These are phyloP conservation scores for Murraya koenigii DNA, from an alignment of 345 rosid genomes.

Conservation along the genomic window DNA sequence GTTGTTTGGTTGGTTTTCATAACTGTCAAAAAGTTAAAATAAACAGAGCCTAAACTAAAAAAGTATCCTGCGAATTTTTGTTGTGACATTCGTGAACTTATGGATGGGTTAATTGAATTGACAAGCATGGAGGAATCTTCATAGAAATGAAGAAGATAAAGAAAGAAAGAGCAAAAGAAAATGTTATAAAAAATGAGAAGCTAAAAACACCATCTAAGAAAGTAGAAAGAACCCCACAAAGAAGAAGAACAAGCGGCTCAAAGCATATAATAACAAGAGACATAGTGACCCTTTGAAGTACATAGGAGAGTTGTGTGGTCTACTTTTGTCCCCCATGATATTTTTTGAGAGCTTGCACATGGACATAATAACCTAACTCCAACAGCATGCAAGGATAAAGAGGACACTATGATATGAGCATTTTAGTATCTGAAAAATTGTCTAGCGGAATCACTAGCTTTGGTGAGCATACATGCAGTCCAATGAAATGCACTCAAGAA, in stretches of 20 bases:
- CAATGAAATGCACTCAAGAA: neutral
- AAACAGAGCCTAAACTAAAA: too few species aligned
- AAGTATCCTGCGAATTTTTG: too few species aligned
- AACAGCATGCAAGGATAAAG: neutral
- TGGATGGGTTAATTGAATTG: neutral
- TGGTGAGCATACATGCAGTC: neutral
- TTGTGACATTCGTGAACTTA: neutral
- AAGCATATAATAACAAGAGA: constrained; percentile 25
- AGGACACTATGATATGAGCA: neutral
- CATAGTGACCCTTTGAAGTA: constrained; percentile 27
- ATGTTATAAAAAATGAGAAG: neutral
- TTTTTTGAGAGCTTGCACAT: constrained; percentile 19
- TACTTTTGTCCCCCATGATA: constrained; percentile 35
- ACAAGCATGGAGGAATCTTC: neutral
- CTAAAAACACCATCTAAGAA: constrained; percentile 1
- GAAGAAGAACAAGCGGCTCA: constrained; percentile 13
- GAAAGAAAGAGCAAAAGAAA: neutral
- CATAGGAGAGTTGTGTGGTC: constrained; percentile 27
- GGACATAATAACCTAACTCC: constrained; percentile 7
- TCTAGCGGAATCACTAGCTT: neutral
- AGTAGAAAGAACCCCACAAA: constrained; percentile 20
- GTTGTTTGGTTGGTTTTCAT: too few species aligned
- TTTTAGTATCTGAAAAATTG: neutral
- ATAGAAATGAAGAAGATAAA: neutral
- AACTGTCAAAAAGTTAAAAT: too few species aligned